phyloP scores from a whole-genome alignment of 1,284 basidiomycete species.

The Chalciporus piperatoides region DNA sequence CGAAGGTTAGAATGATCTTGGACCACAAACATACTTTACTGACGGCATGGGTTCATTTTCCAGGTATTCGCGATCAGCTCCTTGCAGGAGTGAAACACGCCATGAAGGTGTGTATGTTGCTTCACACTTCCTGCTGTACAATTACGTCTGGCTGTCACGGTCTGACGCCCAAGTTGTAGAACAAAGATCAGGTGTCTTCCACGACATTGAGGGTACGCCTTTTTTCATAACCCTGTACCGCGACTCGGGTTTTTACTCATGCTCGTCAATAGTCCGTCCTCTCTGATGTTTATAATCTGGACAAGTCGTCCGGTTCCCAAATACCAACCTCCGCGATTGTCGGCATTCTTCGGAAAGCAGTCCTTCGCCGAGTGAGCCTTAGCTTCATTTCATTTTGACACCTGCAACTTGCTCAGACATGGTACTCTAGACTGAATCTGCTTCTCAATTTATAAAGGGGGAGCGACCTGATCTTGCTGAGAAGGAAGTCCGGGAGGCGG shows the following conservation, averaged over 20 bases:
- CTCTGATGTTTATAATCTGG: slow-evolving; percentile 63
- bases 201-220: slow-evolving; percentile 56
- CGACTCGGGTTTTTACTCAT: background rate
- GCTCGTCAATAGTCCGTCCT: slow-evolving; percentile 53
- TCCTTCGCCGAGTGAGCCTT: slow-evolving; percentile 52
- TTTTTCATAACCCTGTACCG: background rate
- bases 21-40: background rate
- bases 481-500: slow-evolving; percentile 56
- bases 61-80: slow-evolving; percentile 47
- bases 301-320: slow-evolving; percentile 49
- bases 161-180: slow-evolving; percentile 34
- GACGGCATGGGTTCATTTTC: background rate
- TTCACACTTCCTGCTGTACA: background rate
- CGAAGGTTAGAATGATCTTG: slow-evolving; percentile 21
- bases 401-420: background rate
- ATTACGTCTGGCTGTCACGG: background rate
- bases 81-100: slow-evolving; percentile 49
- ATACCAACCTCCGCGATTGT: slow-evolving; percentile 44
- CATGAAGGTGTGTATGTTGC: slow-evolving; percentile 54
- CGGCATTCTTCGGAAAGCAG: slow-evolving; percentile 56
- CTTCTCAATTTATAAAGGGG: slow-evolving; percentile 51
- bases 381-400: background rate
- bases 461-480: slow-evolving; percentile 60
- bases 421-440: slow-evolving; percentile 53
- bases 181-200: slow-evolving; percentile 51